Base-by-base conservation (phyloP, 148 eudicot species). In the Fagopyrum tataricum region DNA sequence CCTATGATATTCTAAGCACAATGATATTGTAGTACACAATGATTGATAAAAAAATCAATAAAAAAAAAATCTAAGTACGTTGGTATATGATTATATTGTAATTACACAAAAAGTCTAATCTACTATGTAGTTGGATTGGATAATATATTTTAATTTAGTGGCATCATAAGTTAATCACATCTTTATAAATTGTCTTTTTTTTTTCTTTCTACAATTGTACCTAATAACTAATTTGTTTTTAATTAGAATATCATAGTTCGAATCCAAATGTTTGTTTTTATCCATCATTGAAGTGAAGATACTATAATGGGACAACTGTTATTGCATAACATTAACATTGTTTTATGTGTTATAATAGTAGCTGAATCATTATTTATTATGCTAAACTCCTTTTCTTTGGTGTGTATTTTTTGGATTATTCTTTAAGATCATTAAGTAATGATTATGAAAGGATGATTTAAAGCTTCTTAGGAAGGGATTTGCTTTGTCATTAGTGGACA, bases 401-500 rank as follows among this genome's bases (percentile, higher is more conserved):
- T 15, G 56, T 15, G 56, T 51, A 6, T 4, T 4, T 4, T 52
- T 15, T 15, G 17, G 18, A 15, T 52, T 17, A 53, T 8, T 53
- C 18, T 1, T 4, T 53, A 17, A 2, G 18, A 46, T 46, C 13
- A 46, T 13, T 46, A 10, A 13, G 13, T 46, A 46, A 53, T 53
- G 59, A 53, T 4, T 53, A 4, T 53, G 59, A 53, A 53, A 53
- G 7, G 24, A 8, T 53, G 59, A 53, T 55, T 20, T 15, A 20
- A 20, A 55, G 26, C 24, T 56, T 56, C 64, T 59, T 24, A 12
- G 40, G 26, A 59, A 59, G 67, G 41, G 41, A 26, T 61, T 61
- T 61, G 67, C 13, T 17, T 61, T 61, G 67, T 26, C 67, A 61
- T 12, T 15, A 61, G 40, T 61, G 3, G 67, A 61, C 67, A 61